Percentiles rank a stretch among this genome's conserved stretches.
Evolutionary conservation across 768 basidiomycete species (phyloP).

Genomic region (Boletus rubescentipes): DNA sequence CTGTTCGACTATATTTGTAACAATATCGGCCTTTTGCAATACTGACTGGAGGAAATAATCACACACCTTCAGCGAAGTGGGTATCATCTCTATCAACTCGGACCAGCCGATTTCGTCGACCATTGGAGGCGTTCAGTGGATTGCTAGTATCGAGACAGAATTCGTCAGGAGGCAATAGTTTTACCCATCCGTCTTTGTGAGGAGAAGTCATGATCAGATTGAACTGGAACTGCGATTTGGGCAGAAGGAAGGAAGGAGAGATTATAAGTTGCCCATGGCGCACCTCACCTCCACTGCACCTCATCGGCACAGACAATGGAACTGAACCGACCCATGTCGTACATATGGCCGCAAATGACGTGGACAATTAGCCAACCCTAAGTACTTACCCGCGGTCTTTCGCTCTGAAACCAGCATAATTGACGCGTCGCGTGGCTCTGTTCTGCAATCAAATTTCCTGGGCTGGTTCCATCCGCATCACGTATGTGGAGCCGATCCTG

Average conservation of each 20-base stretch:
- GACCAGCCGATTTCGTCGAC: slow-evolving; percentile 44
- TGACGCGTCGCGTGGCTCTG: slow-evolving; percentile 1
- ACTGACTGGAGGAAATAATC: not conserved
- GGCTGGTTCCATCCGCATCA: not conserved
- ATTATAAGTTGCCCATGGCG: slow-evolving; percentile 22
- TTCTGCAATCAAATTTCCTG: slow-evolving; percentile 2
- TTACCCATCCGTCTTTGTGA: slow-evolving; percentile 28
- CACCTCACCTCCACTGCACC: slow-evolving; percentile 27
- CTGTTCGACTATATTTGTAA: slow-evolving; percentile 41
- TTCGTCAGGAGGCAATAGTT: slow-evolving; percentile 31
- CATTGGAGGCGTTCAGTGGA: slow-evolving; percentile 37
- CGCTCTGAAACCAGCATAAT: slow-evolving; percentile 11
- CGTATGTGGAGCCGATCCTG: slow-evolving; percentile 7
- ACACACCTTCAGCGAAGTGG: slow-evolving; percentile 43
- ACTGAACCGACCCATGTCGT: slow-evolving; percentile 4
- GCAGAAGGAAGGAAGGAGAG: not conserved
- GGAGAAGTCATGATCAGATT: slow-evolving; percentile 19
- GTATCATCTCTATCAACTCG: slow-evolving; percentile 37
- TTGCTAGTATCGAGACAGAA: slow-evolving; percentile 42
- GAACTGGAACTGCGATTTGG: not conserved
- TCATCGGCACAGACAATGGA: slow-evolving; percentile 13
- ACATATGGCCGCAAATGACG: slow-evolving; percentile 14
- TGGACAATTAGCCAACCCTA: slow-evolving; percentile 21
- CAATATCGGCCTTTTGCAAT: not conserved
- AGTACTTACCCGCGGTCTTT: slow-evolving; percentile 8